phyloP scores from a whole-genome alignment of 306 rosid genomes.

The Neltuma alba region DNA sequence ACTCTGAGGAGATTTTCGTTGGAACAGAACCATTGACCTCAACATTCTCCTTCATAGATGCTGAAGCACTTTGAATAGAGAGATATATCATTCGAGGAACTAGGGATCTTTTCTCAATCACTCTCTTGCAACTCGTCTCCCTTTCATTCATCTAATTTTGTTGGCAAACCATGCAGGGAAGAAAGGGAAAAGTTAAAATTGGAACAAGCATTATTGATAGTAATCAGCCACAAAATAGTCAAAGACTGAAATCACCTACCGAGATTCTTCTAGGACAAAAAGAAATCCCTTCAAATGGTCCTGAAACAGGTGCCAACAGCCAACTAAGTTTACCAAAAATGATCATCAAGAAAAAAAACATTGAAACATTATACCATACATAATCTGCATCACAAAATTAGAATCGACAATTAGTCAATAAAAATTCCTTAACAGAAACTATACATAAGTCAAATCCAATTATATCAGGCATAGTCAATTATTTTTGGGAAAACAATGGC shows the following conservation, averaged over 20 bases:
- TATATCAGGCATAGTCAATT: constrained; percentile 3
- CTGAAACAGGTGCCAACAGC: constrained; percentile 50
- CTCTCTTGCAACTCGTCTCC: constrained; percentile 65
- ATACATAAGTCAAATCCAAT: background rate
- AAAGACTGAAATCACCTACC: constrained; percentile 54
- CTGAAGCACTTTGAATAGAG: constrained; percentile 76
- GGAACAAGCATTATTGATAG: constrained; percentile 11
- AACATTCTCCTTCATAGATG: constrained; percentile 68
- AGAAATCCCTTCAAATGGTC: constrained; percentile 81
- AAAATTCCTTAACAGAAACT: background rate
- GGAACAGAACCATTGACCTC: constrained; percentile 66
- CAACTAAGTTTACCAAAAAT: constrained; percentile 18
- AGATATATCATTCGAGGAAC: constrained; percentile 93
- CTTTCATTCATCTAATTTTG: constrained; percentile 59
- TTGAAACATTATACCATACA: constrained; percentile 17
- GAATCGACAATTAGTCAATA: background rate
- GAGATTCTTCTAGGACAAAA: constrained; percentile 66
- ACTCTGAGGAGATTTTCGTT: constrained; percentile 61
- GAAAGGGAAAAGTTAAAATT: background rate
- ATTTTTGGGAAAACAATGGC: background rate
- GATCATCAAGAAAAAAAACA: constrained; percentile 1
- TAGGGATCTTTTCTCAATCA: constrained; percentile 81
- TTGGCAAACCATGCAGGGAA: constrained; percentile 42
- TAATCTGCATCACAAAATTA: constrained; percentile 4
- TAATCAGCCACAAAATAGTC: constrained; percentile 27